These are phyloP conservation scores for Ammopiptanthus mongolicus DNA, from an alignment of 306 rosid genomes.

Conservation along the genomic window DNA sequence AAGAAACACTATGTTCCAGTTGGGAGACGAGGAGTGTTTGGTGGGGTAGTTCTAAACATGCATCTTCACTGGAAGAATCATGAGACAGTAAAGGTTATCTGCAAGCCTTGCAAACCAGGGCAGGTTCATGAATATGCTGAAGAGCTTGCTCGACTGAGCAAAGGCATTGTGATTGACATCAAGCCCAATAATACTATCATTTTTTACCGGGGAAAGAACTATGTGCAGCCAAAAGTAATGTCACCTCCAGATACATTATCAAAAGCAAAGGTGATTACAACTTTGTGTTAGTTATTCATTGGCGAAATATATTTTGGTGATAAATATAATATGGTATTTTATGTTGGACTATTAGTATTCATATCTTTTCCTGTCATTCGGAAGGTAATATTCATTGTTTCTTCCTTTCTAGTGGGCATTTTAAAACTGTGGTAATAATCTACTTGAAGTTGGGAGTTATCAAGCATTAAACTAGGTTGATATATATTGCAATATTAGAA, in stretches of 20 bases:
- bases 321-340: background rate
- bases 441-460: background rate
- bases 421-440: background rate
- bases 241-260: conserved; percentile 79
- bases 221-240: conserved; percentile 78
- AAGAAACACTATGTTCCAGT: conserved; percentile 76
- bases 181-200: conserved; percentile 58
- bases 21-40: conserved; percentile 91
- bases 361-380: background rate
- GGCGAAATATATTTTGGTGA: background rate
- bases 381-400: background rate
- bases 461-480: background rate
- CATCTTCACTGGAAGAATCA: conserved; percentile 97
- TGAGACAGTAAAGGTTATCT: conserved; percentile 81
- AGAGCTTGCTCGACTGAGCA: conserved; percentile 83
- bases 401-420: background rate
- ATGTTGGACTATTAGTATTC: background rate
- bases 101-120: conserved; percentile 88
- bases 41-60: conserved; percentile 94
- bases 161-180: conserved; percentile 83
- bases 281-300: conserved; percentile 10
- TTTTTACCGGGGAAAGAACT: conserved; percentile 84
- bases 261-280: conserved; percentile 64
- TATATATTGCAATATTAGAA: background rate
- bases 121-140: conserved; percentile 76